phyloP scores from a whole-genome alignment of 176 grass and related monocot species.

The Eremochloa ophiuroides region DNA sequence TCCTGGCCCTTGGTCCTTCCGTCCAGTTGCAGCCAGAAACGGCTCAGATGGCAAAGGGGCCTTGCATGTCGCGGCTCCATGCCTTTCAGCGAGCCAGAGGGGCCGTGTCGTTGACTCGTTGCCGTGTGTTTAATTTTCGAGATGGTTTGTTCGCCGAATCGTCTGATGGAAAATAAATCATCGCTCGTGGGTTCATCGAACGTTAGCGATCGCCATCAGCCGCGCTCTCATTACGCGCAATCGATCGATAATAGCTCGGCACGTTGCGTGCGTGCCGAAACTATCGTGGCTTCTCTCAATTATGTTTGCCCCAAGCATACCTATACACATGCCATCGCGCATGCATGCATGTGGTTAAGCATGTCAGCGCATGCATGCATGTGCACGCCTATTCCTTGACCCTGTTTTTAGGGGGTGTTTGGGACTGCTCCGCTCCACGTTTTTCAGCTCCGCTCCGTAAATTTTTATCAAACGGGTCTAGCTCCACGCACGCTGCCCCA shows the following conservation, averaged over 20 bases:
- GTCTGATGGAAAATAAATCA: not conserved
- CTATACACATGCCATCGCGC: not conserved
- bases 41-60: not conserved
- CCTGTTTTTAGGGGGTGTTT: no score
- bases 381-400: no score
- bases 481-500: no score
- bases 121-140: no score
- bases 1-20: not conserved
- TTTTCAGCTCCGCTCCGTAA: no score
- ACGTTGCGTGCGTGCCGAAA: not conserved
- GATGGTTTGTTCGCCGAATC: not conserved
- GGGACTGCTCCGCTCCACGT: no score
- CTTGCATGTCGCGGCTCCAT: not conserved
- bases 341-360: not conserved
- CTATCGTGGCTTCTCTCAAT: not conserved
- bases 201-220: not conserved
- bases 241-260: not conserved
- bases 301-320: not conserved
- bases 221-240: not conserved
- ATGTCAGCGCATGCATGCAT: not conserved
- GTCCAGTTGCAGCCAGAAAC: not conserved
- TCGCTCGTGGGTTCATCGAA: not conserved
- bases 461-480: no score
- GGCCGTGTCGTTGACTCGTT: not conserved
- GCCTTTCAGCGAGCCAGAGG: constrained; percentile 18